These are phyloP conservation scores for Penicillium argentinense DNA, from an alignment of 495 filamentous ascomycete species.

Conservation along the genomic window DNA sequence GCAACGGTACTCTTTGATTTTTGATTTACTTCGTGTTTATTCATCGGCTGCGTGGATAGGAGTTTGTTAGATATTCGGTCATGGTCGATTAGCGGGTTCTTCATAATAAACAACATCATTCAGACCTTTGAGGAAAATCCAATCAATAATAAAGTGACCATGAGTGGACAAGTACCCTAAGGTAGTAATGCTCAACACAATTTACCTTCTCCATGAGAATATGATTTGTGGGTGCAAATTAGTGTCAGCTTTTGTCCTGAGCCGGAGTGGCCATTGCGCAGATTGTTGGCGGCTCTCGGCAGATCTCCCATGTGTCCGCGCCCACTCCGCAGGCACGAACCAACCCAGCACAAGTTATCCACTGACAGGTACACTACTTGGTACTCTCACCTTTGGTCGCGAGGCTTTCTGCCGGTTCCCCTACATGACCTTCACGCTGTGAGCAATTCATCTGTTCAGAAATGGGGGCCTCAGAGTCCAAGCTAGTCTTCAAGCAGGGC, in stretches of 20 bases:
- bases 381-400: not conserved
- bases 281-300: too few species aligned
- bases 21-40: slow-evolving; percentile 9
- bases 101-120: slow-evolving; percentile 5
- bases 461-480: slow-evolving; percentile 99
- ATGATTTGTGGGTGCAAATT: too few species aligned
- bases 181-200: not conserved
- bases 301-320: slow-evolving; percentile 7
- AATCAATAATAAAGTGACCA: too few species aligned
- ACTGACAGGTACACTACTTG: not conserved
- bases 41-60: slow-evolving; percentile 11
- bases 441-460: slow-evolving; percentile 27
- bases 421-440: slow-evolving; percentile 33
- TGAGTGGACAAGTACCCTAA: not conserved
- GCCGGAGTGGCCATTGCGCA: not conserved
- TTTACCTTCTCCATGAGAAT: too few species aligned
- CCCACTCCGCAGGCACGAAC: slow-evolving; percentile 19
- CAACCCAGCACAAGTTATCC: slow-evolving; percentile 15
- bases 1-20: slow-evolving; percentile 39
- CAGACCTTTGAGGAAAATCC: too few species aligned
- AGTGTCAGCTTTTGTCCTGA: not conserved
- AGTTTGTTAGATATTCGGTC: slow-evolving; percentile 12
- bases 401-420: not conserved
- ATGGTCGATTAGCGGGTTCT: slow-evolving; percentile 7
- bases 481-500: slow-evolving; percentile 98